Evolutionary conservation across 2,329 filamentous ascomycete genomes (phyloP), one percentile per base, ranked within the genome.

Genomic region (Aspergillus versicolor): DNA sequence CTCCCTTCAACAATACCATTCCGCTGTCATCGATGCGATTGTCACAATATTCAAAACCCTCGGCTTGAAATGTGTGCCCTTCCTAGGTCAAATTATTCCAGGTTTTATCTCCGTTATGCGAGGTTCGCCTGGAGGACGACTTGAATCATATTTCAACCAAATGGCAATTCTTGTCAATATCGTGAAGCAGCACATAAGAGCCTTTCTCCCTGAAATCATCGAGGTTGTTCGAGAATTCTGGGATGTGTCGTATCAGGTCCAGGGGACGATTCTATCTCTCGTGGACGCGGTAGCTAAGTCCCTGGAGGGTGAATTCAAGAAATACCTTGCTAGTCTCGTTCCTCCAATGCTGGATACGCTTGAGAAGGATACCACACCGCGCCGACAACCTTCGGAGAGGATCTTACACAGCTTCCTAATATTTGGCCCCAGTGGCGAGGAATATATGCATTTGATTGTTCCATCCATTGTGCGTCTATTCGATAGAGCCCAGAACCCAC

Each of bases 391-490:
- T 2, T 96, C 92, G 0, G 92, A 97, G 71, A 88, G 89, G 65
- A 92, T 99, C 4, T 81, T 99, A 22, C 94, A 97, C 70, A 92
- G 93, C 0, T 96, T 99, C 73, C 79, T 99, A 27, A 90, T 99
- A 0, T 99, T 99, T 71, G 95, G 95, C 1, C 88, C 92, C 0
- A 97, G 92, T 68, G 90, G 90, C 11, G 94, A 99, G 72, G 94
- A 99, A 72, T 99, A 99, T 73, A 99, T 99, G 94, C 94, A 99
- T 72, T 82, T 99, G 52, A 97, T 99, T 64, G 91, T 99, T 51
- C 94, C 94, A 0, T 91, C 96, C 37, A 92, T 99, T 67, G 92
- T 99, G 8, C 87, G 89, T 44, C 89, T 96, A 48, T 97, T 99
- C 68, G 93, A 99, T 72, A 95, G 91, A 69, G 85, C 89, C 32